Evolutionary conservation across 2,329 filamentous ascomycete species (phyloP).

Genomic region (Curvularia hawaiiensis): DNA sequence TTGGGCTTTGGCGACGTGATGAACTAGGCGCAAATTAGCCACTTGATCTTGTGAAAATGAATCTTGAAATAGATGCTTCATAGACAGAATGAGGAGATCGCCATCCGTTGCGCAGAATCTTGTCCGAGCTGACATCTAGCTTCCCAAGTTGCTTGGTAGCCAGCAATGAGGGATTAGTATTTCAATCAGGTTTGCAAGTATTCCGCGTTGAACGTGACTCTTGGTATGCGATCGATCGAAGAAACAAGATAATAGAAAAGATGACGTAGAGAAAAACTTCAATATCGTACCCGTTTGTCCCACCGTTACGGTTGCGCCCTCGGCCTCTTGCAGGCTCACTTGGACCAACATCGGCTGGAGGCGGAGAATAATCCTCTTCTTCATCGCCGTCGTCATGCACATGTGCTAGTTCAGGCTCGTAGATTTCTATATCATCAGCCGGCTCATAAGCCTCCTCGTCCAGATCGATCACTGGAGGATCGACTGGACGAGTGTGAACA

Average conservation of each 20-base stretch:
- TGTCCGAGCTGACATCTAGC: neutral
- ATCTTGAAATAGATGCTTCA: neutral
- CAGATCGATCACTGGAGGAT: conserved; percentile 42
- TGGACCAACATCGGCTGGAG: conserved; percentile 49
- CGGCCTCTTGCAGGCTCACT: conserved; percentile 34
- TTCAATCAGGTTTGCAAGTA: neutral
- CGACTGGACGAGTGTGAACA: conserved; percentile 19
- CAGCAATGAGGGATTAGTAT: neutral
- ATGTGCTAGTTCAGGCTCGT: conserved; percentile 41
- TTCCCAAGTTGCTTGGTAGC: neutral
- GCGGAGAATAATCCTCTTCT: conserved; percentile 53
- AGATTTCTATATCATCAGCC: conserved; percentile 48
- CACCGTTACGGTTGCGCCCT: conserved; percentile 31
- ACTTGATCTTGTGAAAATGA: neutral
- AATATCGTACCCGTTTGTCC: conserved; percentile 40
- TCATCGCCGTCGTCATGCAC: conserved; percentile 41
- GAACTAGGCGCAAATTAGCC: conserved; percentile 29
- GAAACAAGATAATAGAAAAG: conserved; percentile 34
- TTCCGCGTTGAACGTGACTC: neutral
- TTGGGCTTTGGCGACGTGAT: conserved; percentile 53
- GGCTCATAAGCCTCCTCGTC: conserved; percentile 48
- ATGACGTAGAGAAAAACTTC: conserved; percentile 13
- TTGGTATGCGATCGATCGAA: neutral
- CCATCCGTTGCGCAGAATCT: neutral
- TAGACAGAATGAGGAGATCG: neutral